These are phyloP conservation scores for Spinellus fusiger DNA, from an alignment of 192 early-diverging fungal genomes.

Conservation along the genomic window DNA sequence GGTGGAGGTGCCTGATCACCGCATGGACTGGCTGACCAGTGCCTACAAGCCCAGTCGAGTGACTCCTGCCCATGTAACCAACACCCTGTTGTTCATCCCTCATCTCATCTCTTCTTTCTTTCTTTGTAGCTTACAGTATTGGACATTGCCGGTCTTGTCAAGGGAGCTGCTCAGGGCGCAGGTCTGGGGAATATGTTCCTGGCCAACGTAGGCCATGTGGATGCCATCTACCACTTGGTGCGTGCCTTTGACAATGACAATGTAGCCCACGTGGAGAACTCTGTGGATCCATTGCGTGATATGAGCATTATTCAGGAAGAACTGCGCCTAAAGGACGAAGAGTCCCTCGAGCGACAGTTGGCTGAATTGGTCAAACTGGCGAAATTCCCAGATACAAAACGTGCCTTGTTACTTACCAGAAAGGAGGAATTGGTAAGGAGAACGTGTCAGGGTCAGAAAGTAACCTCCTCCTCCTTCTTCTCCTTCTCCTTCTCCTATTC, in stretches of 20 bases:
- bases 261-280: conserved; percentile 50
- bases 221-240: conserved; percentile 53
- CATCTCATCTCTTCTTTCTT: background rate
- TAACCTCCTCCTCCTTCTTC: background rate
- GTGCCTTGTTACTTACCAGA: conserved; percentile 66
- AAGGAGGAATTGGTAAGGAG: conserved; percentile 68
- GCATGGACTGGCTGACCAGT: conserved; percentile 62
- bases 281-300: conserved; percentile 71
- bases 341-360: conserved; percentile 57
- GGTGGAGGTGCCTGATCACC: conserved; percentile 59
- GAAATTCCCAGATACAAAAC: conserved; percentile 64
- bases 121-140: conserved; percentile 43
- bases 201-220: conserved; percentile 63
- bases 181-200: conserved; percentile 79
- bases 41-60: conserved; percentile 53
- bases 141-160: conserved; percentile 83
- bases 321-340: conserved; percentile 62
- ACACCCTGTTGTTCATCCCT: background rate
- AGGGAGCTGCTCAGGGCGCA: conserved; percentile 47
- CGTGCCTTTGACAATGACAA: conserved; percentile 76
- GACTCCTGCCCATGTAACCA: conserved; percentile 60
- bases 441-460: too few relatives aligned
- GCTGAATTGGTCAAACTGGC: conserved; percentile 62
- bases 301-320: conserved; percentile 77
- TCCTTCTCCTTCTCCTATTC: background rate